Conservation (phyloP, 495 filamentous ascomycete genomes). For the Aspergillus avenaceus region DNA sequence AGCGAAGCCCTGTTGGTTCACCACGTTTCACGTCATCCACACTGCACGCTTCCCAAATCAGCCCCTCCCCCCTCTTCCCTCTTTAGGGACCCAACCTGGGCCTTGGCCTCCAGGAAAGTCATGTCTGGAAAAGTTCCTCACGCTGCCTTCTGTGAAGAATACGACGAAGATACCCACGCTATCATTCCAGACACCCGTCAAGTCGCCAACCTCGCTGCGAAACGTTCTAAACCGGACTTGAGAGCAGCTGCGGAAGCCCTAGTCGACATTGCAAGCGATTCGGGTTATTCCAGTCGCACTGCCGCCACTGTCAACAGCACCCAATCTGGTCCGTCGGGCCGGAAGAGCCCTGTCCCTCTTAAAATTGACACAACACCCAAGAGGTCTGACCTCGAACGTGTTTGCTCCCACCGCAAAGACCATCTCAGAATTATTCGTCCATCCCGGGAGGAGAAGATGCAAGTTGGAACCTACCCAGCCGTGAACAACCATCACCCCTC, state of each 20-base stretch:
- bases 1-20: constrained; percentile 22
- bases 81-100: constrained; percentile 18
- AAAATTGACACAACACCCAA: constrained; percentile 35
- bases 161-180: constrained; percentile 47
- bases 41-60: constrained; percentile 14
- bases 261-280: constrained; percentile 55
- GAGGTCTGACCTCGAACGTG: constrained; percentile 25
- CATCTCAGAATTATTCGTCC: constrained; percentile 27
- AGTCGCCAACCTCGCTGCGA: constrained; percentile 50
- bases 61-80: constrained; percentile 8
- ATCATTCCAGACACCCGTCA: constrained; percentile 45
- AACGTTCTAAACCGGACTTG: constrained; percentile 47
- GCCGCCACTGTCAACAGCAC: constrained; percentile 51
- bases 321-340: constrained; percentile 49
- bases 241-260: constrained; percentile 30
- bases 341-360: constrained; percentile 38
- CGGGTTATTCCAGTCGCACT: constrained; percentile 63
- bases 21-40: constrained; percentile 33
- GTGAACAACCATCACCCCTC: constrained; percentile 26
- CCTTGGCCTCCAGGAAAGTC: constrained; percentile 26
- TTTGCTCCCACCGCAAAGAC: constrained; percentile 31
- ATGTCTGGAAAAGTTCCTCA: constrained; percentile 37
- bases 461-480: constrained; percentile 30
- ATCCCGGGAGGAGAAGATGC: constrained; percentile 34
- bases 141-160: constrained; percentile 54